These are phyloP conservation scores for Aspergillus panamensis DNA, from an alignment of 495 filamentous ascomycete species.

Conservation along the genomic window DNA sequence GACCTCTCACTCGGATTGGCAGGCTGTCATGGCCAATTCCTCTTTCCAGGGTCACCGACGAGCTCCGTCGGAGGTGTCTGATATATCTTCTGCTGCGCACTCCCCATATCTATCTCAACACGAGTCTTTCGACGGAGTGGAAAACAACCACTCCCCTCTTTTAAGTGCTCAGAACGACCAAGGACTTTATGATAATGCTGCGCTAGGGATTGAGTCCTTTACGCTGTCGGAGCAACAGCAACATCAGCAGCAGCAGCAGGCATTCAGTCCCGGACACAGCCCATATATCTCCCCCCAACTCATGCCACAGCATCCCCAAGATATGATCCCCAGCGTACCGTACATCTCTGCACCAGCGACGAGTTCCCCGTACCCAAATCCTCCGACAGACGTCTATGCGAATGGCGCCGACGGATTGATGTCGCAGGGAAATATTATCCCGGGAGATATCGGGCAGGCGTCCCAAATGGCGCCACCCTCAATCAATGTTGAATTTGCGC, in stretches of 20 bases:
- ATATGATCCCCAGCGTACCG: conserved; percentile 44
- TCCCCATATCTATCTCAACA: conserved; percentile 78
- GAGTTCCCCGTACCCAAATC: conserved; percentile 47
- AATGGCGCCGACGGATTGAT: conserved; percentile 34
- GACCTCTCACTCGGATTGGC: conserved; percentile 62
- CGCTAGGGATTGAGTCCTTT: conserved; percentile 70
- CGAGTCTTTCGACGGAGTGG: conserved; percentile 72
- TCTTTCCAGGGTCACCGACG: conserved; percentile 74
- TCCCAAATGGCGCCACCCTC: conserved; percentile 79
- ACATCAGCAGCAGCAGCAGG: conserved; percentile 48
- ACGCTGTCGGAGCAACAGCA: conserved; percentile 71
- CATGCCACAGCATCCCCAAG: conserved; percentile 64
- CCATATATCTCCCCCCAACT: conserved; percentile 83
- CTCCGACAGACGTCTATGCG: conserved; percentile 54
- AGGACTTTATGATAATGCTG: conserved; percentile 67
- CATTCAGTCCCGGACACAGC: conserved; percentile 74
- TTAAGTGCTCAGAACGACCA: conserved; percentile 68
- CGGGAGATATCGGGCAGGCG: conserved; percentile 61
- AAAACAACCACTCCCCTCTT: conserved; percentile 76
- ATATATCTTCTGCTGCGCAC: conserved; percentile 75
- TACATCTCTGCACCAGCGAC: conserved; percentile 49
- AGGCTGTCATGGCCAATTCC: conserved; percentile 55
- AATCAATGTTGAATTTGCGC: conserved; percentile 92
- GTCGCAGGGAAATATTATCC: conserved; percentile 27
- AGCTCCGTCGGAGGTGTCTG: conserved; percentile 86